Evolutionary conservation across 495 filamentous ascomycete species (phyloP).

Genomic region (Podospora sp.): DNA sequence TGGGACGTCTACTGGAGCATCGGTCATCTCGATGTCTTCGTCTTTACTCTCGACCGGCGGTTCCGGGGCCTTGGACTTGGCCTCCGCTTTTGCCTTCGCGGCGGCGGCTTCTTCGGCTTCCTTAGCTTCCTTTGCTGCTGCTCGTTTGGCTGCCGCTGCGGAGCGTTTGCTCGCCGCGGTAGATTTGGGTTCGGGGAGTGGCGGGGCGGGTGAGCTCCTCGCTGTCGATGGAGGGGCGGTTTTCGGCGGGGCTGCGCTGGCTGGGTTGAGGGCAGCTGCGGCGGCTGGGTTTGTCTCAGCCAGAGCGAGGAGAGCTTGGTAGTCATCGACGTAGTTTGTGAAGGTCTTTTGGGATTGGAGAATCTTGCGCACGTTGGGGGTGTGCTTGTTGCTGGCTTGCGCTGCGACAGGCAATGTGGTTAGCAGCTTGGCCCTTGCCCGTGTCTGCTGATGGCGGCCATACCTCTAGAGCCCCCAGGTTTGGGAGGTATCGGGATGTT

Average conservation of each 20-base stretch:
- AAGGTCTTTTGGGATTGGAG: slow-evolving; percentile 91
- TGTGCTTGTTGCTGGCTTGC: slow-evolving; percentile 59
- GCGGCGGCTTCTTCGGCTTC: slow-evolving; percentile 21
- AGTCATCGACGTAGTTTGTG: slow-evolving; percentile 86
- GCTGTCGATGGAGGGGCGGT: slow-evolving; percentile 24
- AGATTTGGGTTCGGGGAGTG: slow-evolving; percentile 8
- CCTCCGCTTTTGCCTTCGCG: slow-evolving; percentile 14
- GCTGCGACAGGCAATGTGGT: background rate
- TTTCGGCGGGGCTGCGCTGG: slow-evolving; percentile 21
- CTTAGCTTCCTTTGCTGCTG: slow-evolving; percentile 34
- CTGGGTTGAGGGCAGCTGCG: slow-evolving; percentile 26
- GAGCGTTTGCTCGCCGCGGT: slow-evolving; percentile 28
- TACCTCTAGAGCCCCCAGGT: slow-evolving; percentile 32
- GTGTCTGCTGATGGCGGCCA: background rate
- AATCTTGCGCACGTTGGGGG: slow-evolving; percentile 83
- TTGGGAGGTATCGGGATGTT: slow-evolving; percentile 63
- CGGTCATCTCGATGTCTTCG: slow-evolving; percentile 42
- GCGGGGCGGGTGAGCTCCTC: slow-evolving; percentile 29
- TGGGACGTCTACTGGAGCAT: slow-evolving; percentile 24
- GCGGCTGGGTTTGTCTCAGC: slow-evolving; percentile 43
- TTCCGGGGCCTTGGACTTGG: slow-evolving; percentile 27
- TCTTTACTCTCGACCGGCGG: slow-evolving; percentile 33
- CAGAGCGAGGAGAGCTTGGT: slow-evolving; percentile 67
- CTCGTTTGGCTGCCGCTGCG: slow-evolving; percentile 29
- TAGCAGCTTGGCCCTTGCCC: background rate